Evolutionary conservation across 2,329 filamentous ascomycete genomes (phyloP).

Genomic region (Dothideomycetidae sp.): DNA sequence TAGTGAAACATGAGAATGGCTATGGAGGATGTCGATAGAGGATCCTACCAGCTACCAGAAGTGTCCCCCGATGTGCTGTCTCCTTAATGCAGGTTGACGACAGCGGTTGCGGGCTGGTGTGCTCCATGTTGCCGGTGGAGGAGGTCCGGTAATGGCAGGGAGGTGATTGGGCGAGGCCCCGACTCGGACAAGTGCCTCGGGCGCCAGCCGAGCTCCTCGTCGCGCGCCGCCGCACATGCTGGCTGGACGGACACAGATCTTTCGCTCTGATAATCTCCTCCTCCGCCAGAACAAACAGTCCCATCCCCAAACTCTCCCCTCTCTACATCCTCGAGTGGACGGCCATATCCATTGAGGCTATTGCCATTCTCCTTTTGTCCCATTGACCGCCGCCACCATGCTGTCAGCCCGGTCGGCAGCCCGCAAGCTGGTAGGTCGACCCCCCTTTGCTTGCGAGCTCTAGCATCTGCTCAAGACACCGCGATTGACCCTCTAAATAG

Average conservation of each 20-base stretch:
- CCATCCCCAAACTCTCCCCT: slow-evolving; percentile 10
- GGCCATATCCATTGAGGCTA: slow-evolving; percentile 10
- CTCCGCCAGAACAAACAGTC: slow-evolving; percentile 11
- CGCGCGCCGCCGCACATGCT: slow-evolving; percentile 7
- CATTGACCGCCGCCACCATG: slow-evolving; percentile 19
- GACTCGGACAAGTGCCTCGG: not conserved
- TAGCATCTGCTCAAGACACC: not conserved
- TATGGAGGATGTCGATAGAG: too few species aligned
- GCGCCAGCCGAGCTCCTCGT: not conserved
- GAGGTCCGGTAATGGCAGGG: slow-evolving; percentile 4
- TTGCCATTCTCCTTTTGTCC: slow-evolving; percentile 7
- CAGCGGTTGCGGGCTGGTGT: too few species aligned
- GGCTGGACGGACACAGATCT: not conserved
- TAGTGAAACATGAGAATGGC: too few species aligned
- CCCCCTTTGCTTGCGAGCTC: not conserved
- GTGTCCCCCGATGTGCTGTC: too few species aligned
- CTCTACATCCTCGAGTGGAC: slow-evolving; percentile 5
- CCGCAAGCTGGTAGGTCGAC: slow-evolving; percentile 27
- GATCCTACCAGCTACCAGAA: too few species aligned
- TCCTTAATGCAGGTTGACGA: not conserved
- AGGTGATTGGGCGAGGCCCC: slow-evolving; percentile 5
- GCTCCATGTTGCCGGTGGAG: not conserved
- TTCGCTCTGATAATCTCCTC: slow-evolving; percentile 6
- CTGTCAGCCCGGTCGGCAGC: slow-evolving; percentile 25
- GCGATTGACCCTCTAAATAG: slow-evolving; percentile 14